phyloP scores from a whole-genome alignment of 2,329 filamentous ascomycete species.

The Venturia effusa region DNA sequence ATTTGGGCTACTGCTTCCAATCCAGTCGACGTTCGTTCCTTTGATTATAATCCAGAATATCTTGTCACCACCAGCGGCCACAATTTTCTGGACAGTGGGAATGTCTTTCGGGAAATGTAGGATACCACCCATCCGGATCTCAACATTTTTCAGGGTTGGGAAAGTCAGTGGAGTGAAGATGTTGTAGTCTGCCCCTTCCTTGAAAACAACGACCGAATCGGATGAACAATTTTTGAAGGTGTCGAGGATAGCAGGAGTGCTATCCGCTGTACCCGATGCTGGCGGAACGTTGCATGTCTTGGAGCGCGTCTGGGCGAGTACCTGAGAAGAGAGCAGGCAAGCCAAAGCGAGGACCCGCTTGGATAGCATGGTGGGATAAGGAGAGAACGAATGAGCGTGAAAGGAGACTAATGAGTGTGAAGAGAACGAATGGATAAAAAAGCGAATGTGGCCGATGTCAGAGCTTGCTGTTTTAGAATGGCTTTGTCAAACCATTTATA shows the following conservation, averaged over 20 bases:
- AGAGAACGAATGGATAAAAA: no score
- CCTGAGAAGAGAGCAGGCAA: not conserved
- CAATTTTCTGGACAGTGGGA: conserved; percentile 25
- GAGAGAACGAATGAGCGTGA: not conserved
- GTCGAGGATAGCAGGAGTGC: conserved; percentile 28
- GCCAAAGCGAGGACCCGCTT: not conserved
- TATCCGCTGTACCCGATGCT: conserved; percentile 29
- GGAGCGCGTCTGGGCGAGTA: not conserved
- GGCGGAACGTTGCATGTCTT: conserved; percentile 13
- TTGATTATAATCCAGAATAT: conserved; percentile 30
- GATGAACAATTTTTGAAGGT: conserved; percentile 28
- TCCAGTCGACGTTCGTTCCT: conserved; percentile 23
- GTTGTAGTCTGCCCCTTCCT: conserved; percentile 32
- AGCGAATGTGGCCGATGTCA: not conserved
- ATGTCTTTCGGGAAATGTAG: conserved; percentile 33
- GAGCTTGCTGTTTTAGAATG: not conserved
- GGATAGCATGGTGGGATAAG: not conserved
- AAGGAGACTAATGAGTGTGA: no score
- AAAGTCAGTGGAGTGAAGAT: conserved; percentile 30
- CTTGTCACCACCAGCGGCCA: conserved; percentile 20
- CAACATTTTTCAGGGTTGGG: conserved; percentile 31
- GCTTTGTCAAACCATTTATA: not conserved
- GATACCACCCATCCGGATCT: conserved; percentile 33
- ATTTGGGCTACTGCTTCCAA: conserved; percentile 19
- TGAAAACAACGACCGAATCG: conserved; percentile 27